Evolutionary conservation across 176 grass and related monocot species (phyloP).

Genomic region (Triticum aestivum): IWGSC_CS_RefSeq_v2.1 NC_057806.1:455842097-455842596

Average conservation of each 20-base stretch:
- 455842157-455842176: background rate
- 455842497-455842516: background rate
- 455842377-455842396: too few species aligned
- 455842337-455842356: too few species aligned
- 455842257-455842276: too few species aligned
- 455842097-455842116: background rate
- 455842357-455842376: too few species aligned
- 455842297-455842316: too few species aligned
- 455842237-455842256: too few species aligned
- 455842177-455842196: background rate
- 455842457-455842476: too few species aligned
- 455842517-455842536: background rate
- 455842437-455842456: background rate
- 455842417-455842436: background rate
- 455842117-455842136: slow-evolving; percentile 3
- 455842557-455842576: background rate
- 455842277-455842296: too few species aligned
- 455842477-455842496: background rate
- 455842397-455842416: background rate
- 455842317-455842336: too few species aligned
- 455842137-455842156: background rate
- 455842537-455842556: too few species aligned
- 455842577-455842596: background rate
- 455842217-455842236: background rate
- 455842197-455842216: background rate